Evolutionary conservation across 345 rosid species (phyloP).

Genomic region (Physaria fendleri): DNA sequence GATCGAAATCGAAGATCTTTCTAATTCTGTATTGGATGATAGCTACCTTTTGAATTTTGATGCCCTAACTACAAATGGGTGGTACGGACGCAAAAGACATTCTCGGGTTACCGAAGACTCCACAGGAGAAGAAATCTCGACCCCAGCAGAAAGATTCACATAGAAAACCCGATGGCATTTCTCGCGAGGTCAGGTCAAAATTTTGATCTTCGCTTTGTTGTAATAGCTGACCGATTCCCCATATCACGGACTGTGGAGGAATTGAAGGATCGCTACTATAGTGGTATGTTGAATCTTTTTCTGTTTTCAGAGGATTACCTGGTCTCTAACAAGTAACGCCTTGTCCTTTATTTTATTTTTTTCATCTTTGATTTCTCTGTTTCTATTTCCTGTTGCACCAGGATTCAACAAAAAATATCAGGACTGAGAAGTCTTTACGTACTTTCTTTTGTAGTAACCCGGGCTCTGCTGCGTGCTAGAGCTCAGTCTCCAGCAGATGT

Average conservation of each 20-base stretch:
- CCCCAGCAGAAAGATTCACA: slow-evolving; percentile 87
- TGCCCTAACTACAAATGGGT: slow-evolving; percentile 29
- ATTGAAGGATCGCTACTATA: slow-evolving; percentile 86
- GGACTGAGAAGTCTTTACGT: slow-evolving; percentile 13
- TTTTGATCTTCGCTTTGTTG: slow-evolving; percentile 78
- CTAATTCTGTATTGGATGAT: too few relatives aligned
- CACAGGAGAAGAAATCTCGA: slow-evolving; percentile 85
- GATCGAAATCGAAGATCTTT: neutral
- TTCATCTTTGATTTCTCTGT: slow-evolving; percentile 6
- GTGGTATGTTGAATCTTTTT: too few relatives aligned
- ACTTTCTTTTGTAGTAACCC: slow-evolving; percentile 46
- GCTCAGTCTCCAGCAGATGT: slow-evolving; percentile 76
- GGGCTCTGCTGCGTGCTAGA: slow-evolving; percentile 75
- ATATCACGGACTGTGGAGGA: slow-evolving; percentile 69
- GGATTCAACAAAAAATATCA: neutral
- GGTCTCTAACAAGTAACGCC: neutral
- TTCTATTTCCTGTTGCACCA: neutral
- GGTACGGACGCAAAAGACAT: slow-evolving; percentile 86
- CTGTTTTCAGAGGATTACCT: neutral
- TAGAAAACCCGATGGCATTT: slow-evolving; percentile 94
- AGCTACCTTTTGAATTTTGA: slow-evolving; percentile 2
- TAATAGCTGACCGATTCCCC: slow-evolving; percentile 80
- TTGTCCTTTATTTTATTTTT: neutral
- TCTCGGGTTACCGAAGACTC: slow-evolving; percentile 74
- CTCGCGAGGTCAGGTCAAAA: slow-evolving; percentile 79